phyloP scores from a whole-genome alignment of 1,284 basidiomycete genomes.

The Psilocybe mexicana region DNA sequence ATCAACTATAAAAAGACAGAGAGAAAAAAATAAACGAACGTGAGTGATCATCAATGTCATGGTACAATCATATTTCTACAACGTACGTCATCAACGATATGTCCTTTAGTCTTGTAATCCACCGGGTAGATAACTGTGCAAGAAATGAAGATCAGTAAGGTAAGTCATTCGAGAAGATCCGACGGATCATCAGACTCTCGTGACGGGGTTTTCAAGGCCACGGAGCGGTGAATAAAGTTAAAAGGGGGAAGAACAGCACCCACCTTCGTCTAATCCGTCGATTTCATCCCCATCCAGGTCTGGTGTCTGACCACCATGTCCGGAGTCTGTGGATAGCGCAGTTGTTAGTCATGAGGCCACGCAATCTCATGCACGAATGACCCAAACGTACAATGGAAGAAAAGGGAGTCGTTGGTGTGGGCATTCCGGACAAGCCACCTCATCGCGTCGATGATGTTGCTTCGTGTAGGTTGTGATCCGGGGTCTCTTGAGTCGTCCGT shows the following conservation, averaged over 20 bases:
- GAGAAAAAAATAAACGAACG: background rate
- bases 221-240: background rate
- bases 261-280: slow-evolving; percentile 73
- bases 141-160: background rate
- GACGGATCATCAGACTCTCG: background rate
- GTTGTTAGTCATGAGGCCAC: too few relatives aligned
- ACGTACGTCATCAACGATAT: slow-evolving; percentile 76
- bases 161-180: background rate
- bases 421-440: slow-evolving; percentile 84
- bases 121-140: slow-evolving; percentile 66
- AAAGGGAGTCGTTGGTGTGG: slow-evolving; percentile 76
- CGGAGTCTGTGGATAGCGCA: slow-evolving; percentile 53
- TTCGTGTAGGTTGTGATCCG: slow-evolving; percentile 67
- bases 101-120: slow-evolving; percentile 68
- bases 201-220: background rate
- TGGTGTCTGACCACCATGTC: slow-evolving; percentile 81
- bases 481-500: slow-evolving; percentile 70
- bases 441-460: slow-evolving; percentile 86
- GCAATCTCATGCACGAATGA: background rate
- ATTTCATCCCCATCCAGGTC: slow-evolving; percentile 70
- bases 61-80: slow-evolving; percentile 23
- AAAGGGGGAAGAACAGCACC: background rate
- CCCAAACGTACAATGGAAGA: slow-evolving; percentile 75
- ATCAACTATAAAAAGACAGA: slow-evolving; percentile 42
- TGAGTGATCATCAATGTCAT: background rate